phyloP scores from a whole-genome alignment of 169 alveolate species.

The Perkinsus marinus region DNA sequence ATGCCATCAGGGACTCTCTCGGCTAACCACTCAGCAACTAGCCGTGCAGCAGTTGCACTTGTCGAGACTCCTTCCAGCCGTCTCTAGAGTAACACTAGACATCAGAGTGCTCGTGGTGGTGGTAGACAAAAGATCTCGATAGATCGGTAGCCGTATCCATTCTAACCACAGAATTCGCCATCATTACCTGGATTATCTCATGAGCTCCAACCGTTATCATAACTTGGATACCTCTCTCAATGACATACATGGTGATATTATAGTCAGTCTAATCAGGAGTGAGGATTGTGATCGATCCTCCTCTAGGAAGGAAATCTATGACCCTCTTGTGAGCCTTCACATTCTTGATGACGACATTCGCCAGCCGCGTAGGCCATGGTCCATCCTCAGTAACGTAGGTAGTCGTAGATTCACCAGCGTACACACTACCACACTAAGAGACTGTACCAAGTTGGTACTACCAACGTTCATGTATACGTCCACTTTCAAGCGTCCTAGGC shows the following conservation, averaged over 20 bases:
- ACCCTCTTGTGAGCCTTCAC: background rate
- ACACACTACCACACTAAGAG: too few relatives aligned
- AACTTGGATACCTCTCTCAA: background rate
- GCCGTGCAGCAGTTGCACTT: background rate
- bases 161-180: background rate
- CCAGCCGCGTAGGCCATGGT: background rate
- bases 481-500: too few relatives aligned
- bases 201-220: background rate
- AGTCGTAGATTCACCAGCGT: background rate
- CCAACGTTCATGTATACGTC: too few relatives aligned
- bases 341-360: background rate
- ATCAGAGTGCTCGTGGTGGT: background rate
- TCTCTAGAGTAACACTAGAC: background rate
- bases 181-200: background rate
- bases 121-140: background rate
- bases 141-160: background rate
- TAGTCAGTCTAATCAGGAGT: constrained; percentile 9
- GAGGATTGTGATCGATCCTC: background rate
- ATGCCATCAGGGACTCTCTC: background rate
- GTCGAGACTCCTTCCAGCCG: background rate
- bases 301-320: background rate
- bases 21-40: background rate
- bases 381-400: background rate
- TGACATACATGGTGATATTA: background rate
- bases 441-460: too few relatives aligned